Conservation (phyloP, 768 basidiomycete genomes). For the Hygrophorus pudorinus region DNA sequence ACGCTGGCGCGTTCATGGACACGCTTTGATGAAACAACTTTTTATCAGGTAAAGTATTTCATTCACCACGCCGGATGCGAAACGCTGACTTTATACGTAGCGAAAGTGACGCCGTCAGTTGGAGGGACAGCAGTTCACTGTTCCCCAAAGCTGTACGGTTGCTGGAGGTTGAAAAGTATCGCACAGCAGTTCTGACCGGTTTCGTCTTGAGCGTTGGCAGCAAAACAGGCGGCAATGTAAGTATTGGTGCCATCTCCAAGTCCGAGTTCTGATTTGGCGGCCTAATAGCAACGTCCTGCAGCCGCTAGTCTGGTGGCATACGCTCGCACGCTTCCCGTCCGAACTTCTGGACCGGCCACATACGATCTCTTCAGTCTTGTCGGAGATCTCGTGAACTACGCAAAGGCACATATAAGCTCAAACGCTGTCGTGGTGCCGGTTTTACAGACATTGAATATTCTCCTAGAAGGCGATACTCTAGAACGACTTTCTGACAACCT, state of each 20-base stretch:
- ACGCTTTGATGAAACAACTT: slow-evolving; percentile 37
- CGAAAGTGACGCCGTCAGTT: slow-evolving; percentile 31
- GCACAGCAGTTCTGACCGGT: slow-evolving; percentile 53
- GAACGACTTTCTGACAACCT: slow-evolving; percentile 33
- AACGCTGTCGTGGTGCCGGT: slow-evolving; percentile 80
- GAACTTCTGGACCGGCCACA: slow-evolving; percentile 14
- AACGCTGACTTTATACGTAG: slow-evolving; percentile 15
- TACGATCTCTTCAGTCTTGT: slow-evolving; percentile 46
- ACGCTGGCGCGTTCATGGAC: slow-evolving; percentile 44
- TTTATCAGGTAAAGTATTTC: slow-evolving; percentile 37
- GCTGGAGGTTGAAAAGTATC: slow-evolving; percentile 53
- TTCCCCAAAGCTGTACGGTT: slow-evolving; percentile 66
- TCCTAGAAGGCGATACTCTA: slow-evolving; percentile 63
- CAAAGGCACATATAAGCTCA: slow-evolving; percentile 39
- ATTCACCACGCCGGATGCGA: slow-evolving; percentile 5
- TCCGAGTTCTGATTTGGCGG: slow-evolving; percentile 7
- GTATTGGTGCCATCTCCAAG: slow-evolving; percentile 17
- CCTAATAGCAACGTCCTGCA: slow-evolving; percentile 56
- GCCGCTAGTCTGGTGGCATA: slow-evolving; percentile 52
- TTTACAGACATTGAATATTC: slow-evolving; percentile 61
- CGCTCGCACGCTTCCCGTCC: slow-evolving; percentile 40
- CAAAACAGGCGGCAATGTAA: slow-evolving; percentile 77
- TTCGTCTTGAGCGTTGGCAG: slow-evolving; percentile 74
- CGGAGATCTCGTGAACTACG: slow-evolving; percentile 47
- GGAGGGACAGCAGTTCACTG: slow-evolving; percentile 68